Percentiles rank a stretch among this genome's conserved stretches.
These are phyloP conservation scores for Rhododendron kiyosumense DNA, from an alignment of 148 eudicot genomes.

Conservation along the genomic window DNA sequence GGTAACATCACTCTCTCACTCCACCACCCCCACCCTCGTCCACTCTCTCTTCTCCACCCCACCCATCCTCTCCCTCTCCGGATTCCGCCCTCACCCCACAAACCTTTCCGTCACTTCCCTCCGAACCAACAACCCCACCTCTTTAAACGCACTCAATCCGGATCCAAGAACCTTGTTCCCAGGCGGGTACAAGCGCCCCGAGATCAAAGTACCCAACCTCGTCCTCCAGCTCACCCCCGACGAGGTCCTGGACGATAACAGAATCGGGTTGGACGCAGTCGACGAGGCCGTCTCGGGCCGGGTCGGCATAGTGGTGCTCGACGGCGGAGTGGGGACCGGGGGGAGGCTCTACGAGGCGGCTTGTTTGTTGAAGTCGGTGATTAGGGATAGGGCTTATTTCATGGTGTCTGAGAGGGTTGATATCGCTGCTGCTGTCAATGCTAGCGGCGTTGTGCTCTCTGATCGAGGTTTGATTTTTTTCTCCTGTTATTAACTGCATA, in stretches of 20 bases:
- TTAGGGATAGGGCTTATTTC: constrained; percentile 77
- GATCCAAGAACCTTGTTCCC: constrained; percentile 52
- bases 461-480: constrained; percentile 58
- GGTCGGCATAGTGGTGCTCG: constrained; percentile 75
- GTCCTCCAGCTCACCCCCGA: constrained; percentile 51
- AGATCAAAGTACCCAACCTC: constrained; percentile 57
- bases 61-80: constrained; percentile 8
- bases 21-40: constrained; percentile 10
- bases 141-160: not conserved
- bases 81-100: not conserved
- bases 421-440: constrained; percentile 86
- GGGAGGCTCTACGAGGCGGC: constrained; percentile 80
- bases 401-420: constrained; percentile 82
- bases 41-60: constrained; percentile 9
- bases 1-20: constrained; percentile 12
- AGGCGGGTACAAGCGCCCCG: constrained; percentile 83
- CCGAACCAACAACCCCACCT: not conserved
- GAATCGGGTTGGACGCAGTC: constrained; percentile 39
- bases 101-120: not conserved
- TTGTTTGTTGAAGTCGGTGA: constrained; percentile 71
- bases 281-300: constrained; percentile 56
- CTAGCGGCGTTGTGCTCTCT: constrained; percentile 80
- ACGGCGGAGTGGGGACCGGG: constrained; percentile 49
- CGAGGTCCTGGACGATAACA: constrained; percentile 43
- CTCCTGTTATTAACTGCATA: not conserved